Percentiles rank a stretch among this genome's conserved stretches.
Conservation (phyloP, 192 early-diverging fungal species). For the Dissophora ornata region DNA sequence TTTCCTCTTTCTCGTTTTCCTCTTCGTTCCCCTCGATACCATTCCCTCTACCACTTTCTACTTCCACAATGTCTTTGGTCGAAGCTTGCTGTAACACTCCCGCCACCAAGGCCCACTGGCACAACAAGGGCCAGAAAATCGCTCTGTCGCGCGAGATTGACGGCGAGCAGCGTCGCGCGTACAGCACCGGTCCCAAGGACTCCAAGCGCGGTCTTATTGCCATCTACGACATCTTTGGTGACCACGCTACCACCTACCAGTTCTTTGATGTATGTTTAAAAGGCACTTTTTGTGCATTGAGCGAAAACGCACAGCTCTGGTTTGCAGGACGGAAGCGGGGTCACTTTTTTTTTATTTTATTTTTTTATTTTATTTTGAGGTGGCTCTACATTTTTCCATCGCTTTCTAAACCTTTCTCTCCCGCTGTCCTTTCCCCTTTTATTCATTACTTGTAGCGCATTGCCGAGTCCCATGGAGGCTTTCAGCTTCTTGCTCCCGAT, state of each 20-base stretch:
- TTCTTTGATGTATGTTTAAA: constrained; percentile 72
- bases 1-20: not conserved
- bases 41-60: not conserved
- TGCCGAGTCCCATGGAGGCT: constrained; percentile 61
- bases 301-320: too few species aligned
- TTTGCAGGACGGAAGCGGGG: too few species aligned
- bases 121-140: constrained; percentile 28
- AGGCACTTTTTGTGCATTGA: too few species aligned
- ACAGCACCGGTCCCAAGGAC: constrained; percentile 51
- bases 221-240: constrained; percentile 78
- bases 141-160: constrained; percentile 25
- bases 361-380: too few species aligned
- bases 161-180: constrained; percentile 33
- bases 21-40: not conserved
- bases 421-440: not conserved
- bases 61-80: constrained; percentile 29
- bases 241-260: constrained; percentile 70
- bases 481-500: constrained; percentile 75
- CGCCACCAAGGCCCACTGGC: constrained; percentile 36
- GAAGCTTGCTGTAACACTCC: constrained; percentile 50
- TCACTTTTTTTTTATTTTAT: not conserved
- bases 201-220: constrained; percentile 72
- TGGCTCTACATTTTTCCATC: too few species aligned
- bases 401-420: too few species aligned
- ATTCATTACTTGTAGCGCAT: constrained; percentile 14